Evolutionary conservation across 2,329 filamentous ascomycete genomes (phyloP), one percentile per base, ranked within the genome.

Genomic region (Ceratocystis huliohia): DNA sequence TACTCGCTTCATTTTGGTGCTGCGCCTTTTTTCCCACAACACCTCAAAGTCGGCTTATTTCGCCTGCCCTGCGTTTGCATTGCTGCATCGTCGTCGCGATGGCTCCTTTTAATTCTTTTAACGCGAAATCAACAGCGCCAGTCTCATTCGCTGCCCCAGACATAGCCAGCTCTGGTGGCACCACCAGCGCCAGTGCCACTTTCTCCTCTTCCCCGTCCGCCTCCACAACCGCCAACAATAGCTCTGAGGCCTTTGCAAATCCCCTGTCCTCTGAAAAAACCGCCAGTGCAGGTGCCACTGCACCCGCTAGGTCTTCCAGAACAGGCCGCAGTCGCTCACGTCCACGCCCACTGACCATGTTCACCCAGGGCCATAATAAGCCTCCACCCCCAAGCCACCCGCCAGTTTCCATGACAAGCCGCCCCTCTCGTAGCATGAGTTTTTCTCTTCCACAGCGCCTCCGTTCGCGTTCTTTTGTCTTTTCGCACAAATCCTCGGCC

Each of bases 361-460:
- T 59, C 22, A 59, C 28, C 53, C 53, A 59, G 17, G 53, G n/a
- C 53, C 53, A 59, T 37, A 59, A 59, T 59, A 59, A 59, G 53
- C 53, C 53, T 6, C 22, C 53, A 17, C 22, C 53, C 25, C 53
- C 45, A n/a, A 53, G 45, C 17, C 62, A 64, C 46, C 64, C 64
- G 64, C 64, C 64, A 5, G 45, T 65, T 17, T 65, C 64, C 64
- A 65, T 65, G 64, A 45, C 41, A 5, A 65, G 33, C 15, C 56
- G 64, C 17, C 53, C 44, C 10, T 48, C 53, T 22, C 77, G 80
- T 64, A 81, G 79, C 73, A 74, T 80, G 71, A 83, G 80, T 72
- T 73, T 80, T 61, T 81, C 80, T 5, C 71, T 82, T 15, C 75
- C 78, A 5, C 81, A 80, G 79, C 78, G 78, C 59, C 64, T 65